phyloP scores from a whole-genome alignment of 257 asterid genomes.

The Primulina tabacum region DNA sequence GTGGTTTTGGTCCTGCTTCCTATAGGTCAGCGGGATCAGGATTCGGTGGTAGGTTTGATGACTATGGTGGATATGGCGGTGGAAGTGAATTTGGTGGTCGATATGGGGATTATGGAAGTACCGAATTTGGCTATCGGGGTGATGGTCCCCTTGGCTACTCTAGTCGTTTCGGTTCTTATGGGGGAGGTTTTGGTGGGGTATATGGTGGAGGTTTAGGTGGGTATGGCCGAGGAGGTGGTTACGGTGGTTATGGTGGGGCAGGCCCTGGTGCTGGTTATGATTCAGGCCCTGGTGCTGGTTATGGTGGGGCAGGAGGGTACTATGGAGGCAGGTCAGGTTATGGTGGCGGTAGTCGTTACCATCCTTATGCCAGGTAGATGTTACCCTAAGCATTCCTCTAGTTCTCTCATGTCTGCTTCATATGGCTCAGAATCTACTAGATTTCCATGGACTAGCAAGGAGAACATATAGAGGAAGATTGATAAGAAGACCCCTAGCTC shows the following conservation, averaged over 20 bases:
- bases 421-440: conserved; percentile 53
- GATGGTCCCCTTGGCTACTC: conserved; percentile 75
- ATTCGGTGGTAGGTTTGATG: conserved; percentile 76
- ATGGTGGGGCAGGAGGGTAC: conserved; percentile 71
- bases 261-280: conserved; percentile 64
- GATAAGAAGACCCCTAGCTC: conserved; percentile 49
- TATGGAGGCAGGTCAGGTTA: conserved; percentile 96
- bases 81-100: conserved; percentile 76
- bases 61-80: conserved; percentile 67
- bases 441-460: conserved; percentile 58
- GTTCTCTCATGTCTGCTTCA: conserved; percentile 52
- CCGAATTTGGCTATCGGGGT: conserved; percentile 76
- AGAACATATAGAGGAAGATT: conserved; percentile 43
- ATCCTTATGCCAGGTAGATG: conserved; percentile 89
- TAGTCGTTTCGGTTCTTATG: conserved; percentile 74
- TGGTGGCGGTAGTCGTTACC: conserved; percentile 90
- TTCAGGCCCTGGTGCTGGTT: conserved; percentile 53
- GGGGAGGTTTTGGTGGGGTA: conserved; percentile 70
- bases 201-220: conserved; percentile 72
- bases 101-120: conserved; percentile 71
- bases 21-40: conserved; percentile 90
- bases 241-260: conserved; percentile 34
- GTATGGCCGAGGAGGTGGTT: conserved; percentile 77
- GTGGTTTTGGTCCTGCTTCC: conserved; percentile 80
- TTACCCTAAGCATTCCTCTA: conserved; percentile 54